Conservation (phyloP, 2,329 filamentous ascomycete species). For the Fusarium setosum region DNA sequence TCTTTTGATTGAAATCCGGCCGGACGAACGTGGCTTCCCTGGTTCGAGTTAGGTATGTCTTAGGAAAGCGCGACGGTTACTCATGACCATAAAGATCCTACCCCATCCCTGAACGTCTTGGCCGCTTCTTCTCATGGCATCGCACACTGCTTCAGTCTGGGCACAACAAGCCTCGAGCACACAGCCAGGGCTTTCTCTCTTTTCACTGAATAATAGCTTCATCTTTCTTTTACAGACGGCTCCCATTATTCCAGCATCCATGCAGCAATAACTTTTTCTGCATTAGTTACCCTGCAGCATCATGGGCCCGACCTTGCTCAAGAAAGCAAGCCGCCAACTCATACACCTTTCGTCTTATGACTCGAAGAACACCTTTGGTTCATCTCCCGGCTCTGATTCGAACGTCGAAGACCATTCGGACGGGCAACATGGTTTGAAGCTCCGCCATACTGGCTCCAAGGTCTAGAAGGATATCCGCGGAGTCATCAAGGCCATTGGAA, state of each 20-base stretch:
- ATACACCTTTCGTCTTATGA: slow-evolving; percentile 33
- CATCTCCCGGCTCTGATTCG: slow-evolving; percentile 7
- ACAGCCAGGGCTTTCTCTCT: slow-evolving; percentile 9
- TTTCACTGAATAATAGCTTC: neutral
- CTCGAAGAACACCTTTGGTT: slow-evolving; percentile 14
- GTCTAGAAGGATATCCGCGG: slow-evolving; percentile 51
- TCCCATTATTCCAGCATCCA: slow-evolving; percentile 16
- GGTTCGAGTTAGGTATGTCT: too few relatives aligned
- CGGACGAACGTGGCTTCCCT: too few relatives aligned
- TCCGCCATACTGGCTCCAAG: slow-evolving; percentile 43
- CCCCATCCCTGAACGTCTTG: neutral
- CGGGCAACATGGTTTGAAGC: slow-evolving; percentile 30
- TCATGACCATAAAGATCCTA: neutral
- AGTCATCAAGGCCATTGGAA: slow-evolving; percentile 48
- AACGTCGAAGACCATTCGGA: slow-evolving; percentile 13
- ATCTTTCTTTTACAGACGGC: slow-evolving; percentile 4
- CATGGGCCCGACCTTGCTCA: slow-evolving; percentile 44
- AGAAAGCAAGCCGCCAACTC: slow-evolving; percentile 41
- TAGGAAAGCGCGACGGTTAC: neutral
- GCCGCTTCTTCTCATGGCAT: neutral
- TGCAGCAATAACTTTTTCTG: slow-evolving; percentile 10
- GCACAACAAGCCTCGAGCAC: neutral
- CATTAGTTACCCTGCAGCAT: slow-evolving; percentile 28
- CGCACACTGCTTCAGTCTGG: neutral
- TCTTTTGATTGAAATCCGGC: neutral